Percentiles rank a stretch among this genome's conserved stretches.
Conservation (phyloP, 345 rosid species). For the Kandelia obovata region DNA sequence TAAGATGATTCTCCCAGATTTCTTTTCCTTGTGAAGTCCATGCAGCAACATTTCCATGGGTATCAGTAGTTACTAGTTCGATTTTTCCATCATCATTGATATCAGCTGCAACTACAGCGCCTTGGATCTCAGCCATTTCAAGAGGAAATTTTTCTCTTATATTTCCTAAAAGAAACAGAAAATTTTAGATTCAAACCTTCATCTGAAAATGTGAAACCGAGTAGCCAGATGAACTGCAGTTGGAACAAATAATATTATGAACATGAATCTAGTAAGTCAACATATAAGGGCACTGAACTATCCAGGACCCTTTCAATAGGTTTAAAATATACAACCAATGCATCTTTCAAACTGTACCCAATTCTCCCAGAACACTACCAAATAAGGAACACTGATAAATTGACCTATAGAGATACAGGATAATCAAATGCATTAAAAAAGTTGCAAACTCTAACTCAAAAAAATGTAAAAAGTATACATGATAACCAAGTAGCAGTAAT, state of each 20-base stretch:
- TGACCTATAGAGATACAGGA: neutral
- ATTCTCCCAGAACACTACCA: slow-evolving; percentile 2
- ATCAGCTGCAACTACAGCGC: slow-evolving; percentile 93
- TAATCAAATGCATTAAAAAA: neutral
- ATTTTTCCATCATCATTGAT: slow-evolving; percentile 98
- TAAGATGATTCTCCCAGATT: slow-evolving; percentile 86
- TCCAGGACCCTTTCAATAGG: too few species aligned
- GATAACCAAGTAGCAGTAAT: neutral
- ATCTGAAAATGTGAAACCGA: slow-evolving; percentile 22
- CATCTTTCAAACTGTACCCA: neutral
- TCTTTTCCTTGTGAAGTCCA: slow-evolving; percentile 91
- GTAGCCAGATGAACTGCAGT: neutral
- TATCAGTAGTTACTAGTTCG: slow-evolving; percentile 92
- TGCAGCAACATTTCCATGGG: slow-evolving; percentile 96
- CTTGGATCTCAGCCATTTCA: slow-evolving; percentile 99
- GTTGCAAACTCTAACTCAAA: neutral
- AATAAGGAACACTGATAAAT: neutral
- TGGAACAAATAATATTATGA: neutral
- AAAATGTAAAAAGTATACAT: neutral
- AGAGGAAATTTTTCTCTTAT: slow-evolving; percentile 85
- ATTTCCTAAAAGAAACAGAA: slow-evolving; percentile 48
- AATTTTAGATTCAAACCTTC: slow-evolving; percentile 25
- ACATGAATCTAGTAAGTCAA: neutral
- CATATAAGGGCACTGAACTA: too few species aligned
- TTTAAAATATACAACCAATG: neutral